phyloP scores from a whole-genome alignment of 148 eudicot genomes.

The Gaultheria prostrata region DNA sequence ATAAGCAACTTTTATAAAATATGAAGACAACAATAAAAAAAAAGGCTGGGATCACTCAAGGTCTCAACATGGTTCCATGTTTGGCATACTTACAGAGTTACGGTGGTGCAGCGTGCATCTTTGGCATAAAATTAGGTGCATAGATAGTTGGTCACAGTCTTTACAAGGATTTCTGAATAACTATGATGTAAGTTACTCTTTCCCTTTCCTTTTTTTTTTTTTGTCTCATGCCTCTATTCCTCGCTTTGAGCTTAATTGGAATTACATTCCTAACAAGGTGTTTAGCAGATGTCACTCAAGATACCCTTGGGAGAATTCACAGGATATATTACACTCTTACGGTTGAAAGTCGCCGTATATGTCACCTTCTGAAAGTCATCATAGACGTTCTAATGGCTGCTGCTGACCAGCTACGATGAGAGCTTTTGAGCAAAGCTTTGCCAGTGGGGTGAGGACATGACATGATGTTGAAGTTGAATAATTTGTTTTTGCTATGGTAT shows the following conservation, averaged over 20 bases:
- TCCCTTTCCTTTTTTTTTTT: background rate
- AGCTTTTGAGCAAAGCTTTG: constrained; percentile 27
- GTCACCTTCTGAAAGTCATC: constrained; percentile 27
- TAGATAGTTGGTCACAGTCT: background rate
- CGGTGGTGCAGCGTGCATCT: background rate
- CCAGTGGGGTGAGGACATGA: constrained; percentile 32
- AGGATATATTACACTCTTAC: background rate
- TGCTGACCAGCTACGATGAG: constrained; percentile 33
- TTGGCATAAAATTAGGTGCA: background rate
- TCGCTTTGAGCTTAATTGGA: constrained; percentile 2
- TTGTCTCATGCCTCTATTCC: background rate
- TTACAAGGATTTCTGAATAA: background rate
- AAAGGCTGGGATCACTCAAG: background rate
- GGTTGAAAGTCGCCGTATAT: constrained; percentile 17
- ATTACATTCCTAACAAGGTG: constrained; percentile 22
- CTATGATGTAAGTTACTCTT: background rate
- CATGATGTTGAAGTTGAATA: constrained; percentile 26
- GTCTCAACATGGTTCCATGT: background rate
- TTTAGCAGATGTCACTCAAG: constrained; percentile 11
- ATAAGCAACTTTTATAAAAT: background rate
- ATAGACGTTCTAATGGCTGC: constrained; percentile 28
- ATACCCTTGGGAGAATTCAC: constrained; percentile 15
- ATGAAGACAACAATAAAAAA: background rate
- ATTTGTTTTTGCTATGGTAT: background rate
- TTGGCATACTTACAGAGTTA: background rate